phyloP scores from a whole-genome alignment of 345 rosid genomes.

The Corchorus capsularis region DNA sequence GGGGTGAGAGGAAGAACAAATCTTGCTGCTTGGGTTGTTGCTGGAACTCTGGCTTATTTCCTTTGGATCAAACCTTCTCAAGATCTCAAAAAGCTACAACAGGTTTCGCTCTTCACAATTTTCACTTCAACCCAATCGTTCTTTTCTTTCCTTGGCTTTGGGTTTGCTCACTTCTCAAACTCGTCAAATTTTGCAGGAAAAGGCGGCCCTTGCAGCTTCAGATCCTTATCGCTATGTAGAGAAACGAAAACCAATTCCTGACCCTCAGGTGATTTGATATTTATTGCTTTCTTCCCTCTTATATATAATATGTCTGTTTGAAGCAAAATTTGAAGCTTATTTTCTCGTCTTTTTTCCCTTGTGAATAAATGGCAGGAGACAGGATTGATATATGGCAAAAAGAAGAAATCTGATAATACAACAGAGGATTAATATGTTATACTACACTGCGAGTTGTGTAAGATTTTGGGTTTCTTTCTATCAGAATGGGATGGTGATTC shows the following conservation, averaged over 20 bases:
- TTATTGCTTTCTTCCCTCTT: not conserved
- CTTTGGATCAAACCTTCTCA: slow-evolving; percentile 95
- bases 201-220: slow-evolving; percentile 66
- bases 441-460: not conserved
- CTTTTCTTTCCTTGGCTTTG: not conserved
- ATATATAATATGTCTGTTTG: not conserved
- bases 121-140: not conserved
- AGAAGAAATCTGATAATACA: slow-evolving; percentile 20
- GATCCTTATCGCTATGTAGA: slow-evolving; percentile 71
- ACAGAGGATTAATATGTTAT: slow-evolving; percentile 14
- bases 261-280: slow-evolving; percentile 66
- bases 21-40: slow-evolving; percentile 88
- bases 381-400: slow-evolving; percentile 24
- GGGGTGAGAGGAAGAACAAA: slow-evolving; percentile 77
- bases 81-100: slow-evolving; percentile 78
- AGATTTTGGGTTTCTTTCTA: not conserved
- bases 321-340: too few relatives aligned
- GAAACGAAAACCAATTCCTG: slow-evolving; percentile 75
- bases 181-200: slow-evolving; percentile 45
- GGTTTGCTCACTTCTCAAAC: too few relatives aligned
- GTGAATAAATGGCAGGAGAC: slow-evolving; percentile 13
- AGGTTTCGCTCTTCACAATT: slow-evolving; percentile 40
- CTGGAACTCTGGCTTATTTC: slow-evolving; percentile 87
- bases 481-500: not conserved
- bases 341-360: not conserved